Conservation (phyloP, 148 eudicot species). For the Amaranthus palmeri region DNA sequence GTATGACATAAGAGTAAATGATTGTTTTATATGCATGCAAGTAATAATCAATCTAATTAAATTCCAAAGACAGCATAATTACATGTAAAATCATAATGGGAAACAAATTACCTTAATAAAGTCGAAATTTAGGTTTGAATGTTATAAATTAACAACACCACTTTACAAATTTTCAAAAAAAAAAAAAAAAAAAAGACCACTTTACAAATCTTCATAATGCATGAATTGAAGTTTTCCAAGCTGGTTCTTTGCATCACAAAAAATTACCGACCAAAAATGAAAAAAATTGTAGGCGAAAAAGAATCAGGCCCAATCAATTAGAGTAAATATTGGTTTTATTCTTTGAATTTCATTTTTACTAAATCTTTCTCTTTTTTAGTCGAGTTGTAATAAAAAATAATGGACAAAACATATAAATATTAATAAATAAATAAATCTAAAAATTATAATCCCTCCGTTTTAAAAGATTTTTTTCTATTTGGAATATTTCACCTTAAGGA, state of each 20-base stretch:
- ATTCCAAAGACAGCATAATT: background rate
- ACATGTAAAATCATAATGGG: background rate
- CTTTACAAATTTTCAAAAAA: background rate
- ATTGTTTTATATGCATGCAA: too few relatives aligned
- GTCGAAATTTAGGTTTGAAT: slow-evolving; percentile 5
- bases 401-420: too few relatives aligned
- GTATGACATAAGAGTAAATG: too few relatives aligned
- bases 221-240: background rate
- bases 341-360: background rate
- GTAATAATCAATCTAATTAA: background rate
- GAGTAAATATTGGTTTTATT: background rate
- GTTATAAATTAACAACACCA: background rate
- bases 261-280: background rate
- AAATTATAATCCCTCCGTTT: too few relatives aligned
- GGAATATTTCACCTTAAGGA: too few relatives aligned
- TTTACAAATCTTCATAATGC: slow-evolving; percentile 6
- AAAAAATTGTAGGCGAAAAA: background rate
- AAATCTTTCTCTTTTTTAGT: background rate
- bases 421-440: too few relatives aligned
- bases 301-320: background rate
- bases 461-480: too few relatives aligned
- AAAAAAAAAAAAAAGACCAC: too few relatives aligned
- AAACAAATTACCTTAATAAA: background rate
- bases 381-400: too few relatives aligned
- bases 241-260: background rate